phyloP scores from a whole-genome alignment of 495 filamentous ascomycete genomes.

The Penicillium coprophilum region DNA sequence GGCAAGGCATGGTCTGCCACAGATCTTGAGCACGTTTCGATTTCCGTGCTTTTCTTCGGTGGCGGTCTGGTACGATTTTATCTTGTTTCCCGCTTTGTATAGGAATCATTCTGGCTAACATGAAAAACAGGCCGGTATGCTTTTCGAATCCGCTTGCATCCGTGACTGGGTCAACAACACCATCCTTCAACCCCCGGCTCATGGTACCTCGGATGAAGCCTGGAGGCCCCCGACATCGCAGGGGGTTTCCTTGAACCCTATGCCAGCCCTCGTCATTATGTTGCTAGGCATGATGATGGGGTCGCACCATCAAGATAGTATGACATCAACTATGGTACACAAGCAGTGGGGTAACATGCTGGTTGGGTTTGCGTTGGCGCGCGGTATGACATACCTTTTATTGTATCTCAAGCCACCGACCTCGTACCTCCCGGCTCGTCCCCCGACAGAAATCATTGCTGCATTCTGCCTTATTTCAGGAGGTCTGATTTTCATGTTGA shows the following conservation, averaged over 20 bases:
- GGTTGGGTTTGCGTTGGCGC: conserved; percentile 74
- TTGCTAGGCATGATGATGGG: conserved; percentile 93
- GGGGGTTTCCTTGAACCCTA: conserved; percentile 78
- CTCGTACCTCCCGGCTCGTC: conserved; percentile 79
- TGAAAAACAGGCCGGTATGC: conserved; percentile 71
- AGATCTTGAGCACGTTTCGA: conserved; percentile 91
- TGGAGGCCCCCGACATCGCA: conserved; percentile 66
- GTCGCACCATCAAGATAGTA: conserved; percentile 80
- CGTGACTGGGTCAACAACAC: conserved; percentile 70
- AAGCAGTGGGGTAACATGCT: conserved; percentile 91
- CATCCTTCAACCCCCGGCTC: conserved; percentile 41
- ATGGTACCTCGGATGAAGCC: conserved; percentile 48
- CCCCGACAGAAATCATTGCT: conserved; percentile 84
- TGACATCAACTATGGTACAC: conserved; percentile 90
- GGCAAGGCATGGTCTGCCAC: conserved; percentile 69
- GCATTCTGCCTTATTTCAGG: conserved; percentile 86
- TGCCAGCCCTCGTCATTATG: conserved; percentile 83
- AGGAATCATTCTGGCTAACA: neutral
- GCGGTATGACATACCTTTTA: conserved; percentile 76
- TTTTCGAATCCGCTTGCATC: conserved; percentile 76
- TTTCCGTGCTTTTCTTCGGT: conserved; percentile 91
- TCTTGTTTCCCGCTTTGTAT: neutral
- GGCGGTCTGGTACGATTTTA: conserved; percentile 71
- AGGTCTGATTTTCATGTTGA: conserved; percentile 91
- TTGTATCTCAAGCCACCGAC: conserved; percentile 79